phyloP scores from a whole-genome alignment of 179 eudicot genomes.

The Actinidia arguta region DNA sequence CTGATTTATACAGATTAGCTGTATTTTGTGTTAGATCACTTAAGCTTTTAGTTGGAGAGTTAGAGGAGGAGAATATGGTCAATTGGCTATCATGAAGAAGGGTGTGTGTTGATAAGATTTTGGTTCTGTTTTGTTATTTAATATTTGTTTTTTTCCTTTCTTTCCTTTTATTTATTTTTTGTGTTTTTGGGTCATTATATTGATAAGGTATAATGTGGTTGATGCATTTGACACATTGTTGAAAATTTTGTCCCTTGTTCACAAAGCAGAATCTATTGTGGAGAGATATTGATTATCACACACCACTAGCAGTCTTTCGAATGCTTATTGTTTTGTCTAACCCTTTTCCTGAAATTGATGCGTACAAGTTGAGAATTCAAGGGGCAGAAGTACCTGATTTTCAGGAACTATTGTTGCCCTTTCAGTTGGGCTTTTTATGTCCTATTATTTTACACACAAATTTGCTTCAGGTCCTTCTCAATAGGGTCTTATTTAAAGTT shows the following conservation, averaged over 20 bases:
- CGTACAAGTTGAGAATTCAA: neutral
- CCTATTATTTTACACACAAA: neutral
- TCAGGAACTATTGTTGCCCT: neutral
- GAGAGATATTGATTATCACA: neutral
- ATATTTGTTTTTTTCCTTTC: too few species aligned
- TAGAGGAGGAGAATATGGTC: too few species aligned
- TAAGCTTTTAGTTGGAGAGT: too few species aligned
- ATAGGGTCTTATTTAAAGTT: neutral
- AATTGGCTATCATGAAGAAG: too few species aligned
- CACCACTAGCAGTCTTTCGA: neutral
- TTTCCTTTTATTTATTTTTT: too few species aligned
- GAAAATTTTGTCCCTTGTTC: neutral
- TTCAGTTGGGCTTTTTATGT: neutral
- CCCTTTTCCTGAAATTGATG: neutral
- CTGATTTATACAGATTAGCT: too few species aligned
- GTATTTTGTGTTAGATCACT: too few species aligned
- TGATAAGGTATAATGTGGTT: too few species aligned
- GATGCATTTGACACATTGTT: too few species aligned
- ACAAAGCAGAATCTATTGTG: neutral
- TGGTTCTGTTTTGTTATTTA: neutral
- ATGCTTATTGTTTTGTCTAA: neutral
- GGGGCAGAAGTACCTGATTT: neutral
- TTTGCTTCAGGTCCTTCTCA: neutral
- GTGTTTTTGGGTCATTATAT: neutral
- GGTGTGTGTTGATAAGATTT: neutral